Evolutionary conservation across 2,329 filamentous ascomycete species (phyloP).

Genomic region (Trichoderma guizhouense): DNA sequence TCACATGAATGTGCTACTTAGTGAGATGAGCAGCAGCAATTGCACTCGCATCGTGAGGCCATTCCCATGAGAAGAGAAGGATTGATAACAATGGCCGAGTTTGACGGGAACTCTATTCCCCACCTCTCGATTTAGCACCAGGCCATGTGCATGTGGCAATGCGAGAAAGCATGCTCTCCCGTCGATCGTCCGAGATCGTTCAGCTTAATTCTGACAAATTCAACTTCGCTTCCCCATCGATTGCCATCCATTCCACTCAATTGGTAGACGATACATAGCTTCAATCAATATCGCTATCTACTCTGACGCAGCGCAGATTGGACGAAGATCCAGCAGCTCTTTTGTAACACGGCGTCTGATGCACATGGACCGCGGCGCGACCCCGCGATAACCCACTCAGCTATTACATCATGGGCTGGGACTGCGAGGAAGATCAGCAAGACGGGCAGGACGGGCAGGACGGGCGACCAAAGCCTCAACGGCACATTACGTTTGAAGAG

Average conservation of each 20-base stretch:
- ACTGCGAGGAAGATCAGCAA: constrained; percentile 13
- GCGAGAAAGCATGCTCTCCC: background rate
- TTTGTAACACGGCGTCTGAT: background rate
- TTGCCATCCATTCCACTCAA: background rate
- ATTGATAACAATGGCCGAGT: background rate
- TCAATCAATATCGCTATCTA: background rate
- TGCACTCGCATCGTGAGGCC: background rate
- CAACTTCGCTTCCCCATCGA: background rate
- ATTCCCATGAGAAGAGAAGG: background rate
- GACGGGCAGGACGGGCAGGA: background rate
- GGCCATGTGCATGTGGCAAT: background rate
- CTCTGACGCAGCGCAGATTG: background rate
- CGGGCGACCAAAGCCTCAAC: background rate
- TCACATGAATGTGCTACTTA: background rate
- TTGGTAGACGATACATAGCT: background rate
- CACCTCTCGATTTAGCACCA: background rate
- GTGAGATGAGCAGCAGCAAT: background rate
- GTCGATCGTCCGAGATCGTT: background rate
- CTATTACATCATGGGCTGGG: constrained; percentile 20
- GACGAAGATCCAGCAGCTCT: background rate
- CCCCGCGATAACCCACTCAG: constrained; percentile 7
- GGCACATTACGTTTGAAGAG: constrained; percentile 28
- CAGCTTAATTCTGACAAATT: background rate
- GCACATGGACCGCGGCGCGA: background rate
- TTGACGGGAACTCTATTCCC: background rate